Base-by-base conservation (phyloP, 2,329 filamentous ascomycete genomes). In the Epichloe festucae region DNA sequence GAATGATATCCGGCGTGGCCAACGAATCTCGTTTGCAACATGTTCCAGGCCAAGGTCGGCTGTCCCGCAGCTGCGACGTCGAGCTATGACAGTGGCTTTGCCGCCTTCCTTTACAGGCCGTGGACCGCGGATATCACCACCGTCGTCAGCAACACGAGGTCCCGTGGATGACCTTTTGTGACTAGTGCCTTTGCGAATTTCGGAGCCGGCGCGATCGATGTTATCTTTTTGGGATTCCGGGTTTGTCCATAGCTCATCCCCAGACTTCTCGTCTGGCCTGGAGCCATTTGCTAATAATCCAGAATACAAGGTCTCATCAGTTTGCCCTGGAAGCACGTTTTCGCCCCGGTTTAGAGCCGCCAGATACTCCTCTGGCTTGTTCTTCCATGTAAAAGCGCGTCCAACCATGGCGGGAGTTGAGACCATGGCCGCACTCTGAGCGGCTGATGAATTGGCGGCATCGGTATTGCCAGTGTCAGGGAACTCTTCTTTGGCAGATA, bases 1-100 rank as follows among this genome's bases (percentile, higher is more conserved):
- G 63, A 90, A 90, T 4, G 85, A 89, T 56, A 90, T 73, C 43
- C 85, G 78, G 2, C 85, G 80, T 1, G 85, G 79, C 78, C 83
- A 87, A 52, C 78, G 78, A 31, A 74, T 73, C 55, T 86, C 81
- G 54, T 79, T 75, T 2, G 71, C 65, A 6, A 54, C 56, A 2
- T 52, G 67, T 49, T 58, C 64, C 34, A 63, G 60, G 27, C 59
- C 54, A 4, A 64, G 53, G 7, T 63, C 63, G 0, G 63, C 60
- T 2, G 64, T 62, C 4, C 72, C 69, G 40, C 79, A 66, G 59
- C 80, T 84, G 58, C 83, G 76, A 21, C 85, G 80, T 17, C 85
- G 78, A 27, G 77, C 76, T 10, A 88, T 70, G 8, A 73, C 70
- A 5, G 72, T 62, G n/a, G 75, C 64, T 52, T 58, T 72, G 46